Base-by-base conservation (phyloP, 2,329 filamentous ascomycete species). In the Exserohilum rostratum region DNA sequence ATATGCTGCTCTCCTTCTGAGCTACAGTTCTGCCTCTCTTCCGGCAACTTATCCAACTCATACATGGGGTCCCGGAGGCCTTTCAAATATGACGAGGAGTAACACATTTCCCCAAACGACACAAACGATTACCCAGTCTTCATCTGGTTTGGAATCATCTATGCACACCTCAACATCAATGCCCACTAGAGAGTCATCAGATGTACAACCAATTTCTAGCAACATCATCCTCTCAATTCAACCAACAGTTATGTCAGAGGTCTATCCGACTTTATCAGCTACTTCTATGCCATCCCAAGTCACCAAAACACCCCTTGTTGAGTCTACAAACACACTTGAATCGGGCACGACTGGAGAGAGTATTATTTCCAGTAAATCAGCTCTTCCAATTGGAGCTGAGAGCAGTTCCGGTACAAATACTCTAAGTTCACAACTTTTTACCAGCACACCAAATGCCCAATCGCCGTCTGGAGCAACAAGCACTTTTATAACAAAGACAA, bases 401-500 rank as follows among this genome's bases (percentile, higher is more conserved):
- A 15, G 5, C 11, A 51, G 25, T 22, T 51, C 18, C 3, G 17
- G 0, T 10, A 29, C 2, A n/a, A 40, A 2, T 5, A 25, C 10
- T 13, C n/a, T 37, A 11, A 6, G 22, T 20, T 40, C 18, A 20
- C 12, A 22, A 5, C 18, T 18, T 20, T 2, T 45, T 20, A 51
- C 9, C 12, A 20, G 11, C 11, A 43, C 45, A 10, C 15, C 47
- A 3, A 5, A 37, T 6, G 15, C 9, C 7, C 9, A 17, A 17
- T 34, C 31, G 13, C 35, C 15, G 10, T 25, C 31, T 1, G 25
- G 35, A 2, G n/a, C 29, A 20, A 12, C 30, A 10, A 45, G 33
- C 27, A 44, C 31, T 20, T 46, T 50, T 10, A 5, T 43, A 7
- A 50, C 47, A 1, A 31, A 38, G 12, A 54, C 39, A n/a, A 42